These are phyloP conservation scores for Dothistroma pini DNA, from an alignment of 2,329 filamentous ascomycete species.

Conservation along the genomic window DNA sequence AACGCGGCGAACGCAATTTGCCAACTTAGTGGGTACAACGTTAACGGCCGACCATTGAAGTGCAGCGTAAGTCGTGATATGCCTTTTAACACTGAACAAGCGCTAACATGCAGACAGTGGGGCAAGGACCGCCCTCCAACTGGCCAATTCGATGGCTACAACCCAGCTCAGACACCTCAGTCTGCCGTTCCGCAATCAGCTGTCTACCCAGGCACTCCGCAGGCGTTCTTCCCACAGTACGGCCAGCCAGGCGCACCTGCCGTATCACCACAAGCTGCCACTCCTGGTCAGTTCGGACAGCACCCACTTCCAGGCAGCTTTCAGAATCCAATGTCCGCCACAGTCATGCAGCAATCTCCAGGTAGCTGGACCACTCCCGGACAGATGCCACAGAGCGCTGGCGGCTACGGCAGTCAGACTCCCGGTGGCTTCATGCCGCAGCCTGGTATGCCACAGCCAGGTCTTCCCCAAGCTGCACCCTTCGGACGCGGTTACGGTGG, in stretches of 20 bases:
- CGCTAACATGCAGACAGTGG: constrained; percentile 62
- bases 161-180: constrained; percentile 71
- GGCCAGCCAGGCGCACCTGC: constrained; percentile 60
- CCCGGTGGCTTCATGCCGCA: constrained; percentile 45
- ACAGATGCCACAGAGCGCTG: constrained; percentile 59
- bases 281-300: constrained; percentile 58
- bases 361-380: constrained; percentile 45
- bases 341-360: constrained; percentile 31
- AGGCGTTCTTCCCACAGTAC: constrained; percentile 89
- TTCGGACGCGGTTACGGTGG: constrained; percentile 56
- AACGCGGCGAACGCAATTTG: constrained; percentile 98
- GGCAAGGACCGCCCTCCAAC: constrained; percentile 96
- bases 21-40: constrained; percentile 95
- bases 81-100: constrained; percentile 10
- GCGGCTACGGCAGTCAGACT: constrained; percentile 68
- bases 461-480: constrained; percentile 30
- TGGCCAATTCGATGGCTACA: constrained; percentile 70
- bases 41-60: constrained; percentile 94
- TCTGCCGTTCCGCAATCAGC: constrained; percentile 32
- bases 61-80: constrained; percentile 78
- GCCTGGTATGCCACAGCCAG: constrained; percentile 48
- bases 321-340: constrained; percentile 54
- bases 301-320: constrained; percentile 55
- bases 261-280: constrained; percentile 54
- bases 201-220: constrained; percentile 71